A percentile compares a stretch with the other conserved stretches of the same genome.
phyloP scores from a whole-genome alignment of 2,329 filamentous ascomycete species.

The Trichoderma sp. region DNA sequence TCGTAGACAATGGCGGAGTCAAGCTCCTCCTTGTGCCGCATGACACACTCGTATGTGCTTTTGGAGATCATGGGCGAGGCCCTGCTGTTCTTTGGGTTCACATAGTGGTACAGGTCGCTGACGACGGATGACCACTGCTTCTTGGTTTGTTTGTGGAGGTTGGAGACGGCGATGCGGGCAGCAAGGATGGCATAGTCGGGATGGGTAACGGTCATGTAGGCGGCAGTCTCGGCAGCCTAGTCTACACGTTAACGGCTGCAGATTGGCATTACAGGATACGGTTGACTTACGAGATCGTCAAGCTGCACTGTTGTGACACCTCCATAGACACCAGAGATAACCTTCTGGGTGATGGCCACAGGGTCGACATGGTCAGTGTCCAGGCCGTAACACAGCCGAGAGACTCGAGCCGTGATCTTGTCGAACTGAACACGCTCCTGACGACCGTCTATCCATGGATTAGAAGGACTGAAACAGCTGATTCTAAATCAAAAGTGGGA shows the following conservation, averaged over 20 bases:
- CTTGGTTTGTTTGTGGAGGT: slow-evolving; percentile 99
- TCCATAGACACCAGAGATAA: slow-evolving; percentile 98
- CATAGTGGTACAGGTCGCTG: slow-evolving; percentile 88
- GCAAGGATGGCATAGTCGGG: slow-evolving; percentile 98
- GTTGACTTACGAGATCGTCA: slow-evolving; percentile 79
- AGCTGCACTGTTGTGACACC: slow-evolving; percentile 95
- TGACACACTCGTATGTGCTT: slow-evolving; percentile 85
- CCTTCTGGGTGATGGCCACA: slow-evolving; percentile 97
- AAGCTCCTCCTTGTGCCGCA: slow-evolving; percentile 93
- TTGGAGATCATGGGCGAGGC: slow-evolving; percentile 92
- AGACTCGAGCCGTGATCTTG: slow-evolving; percentile 99
- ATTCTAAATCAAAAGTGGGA: slow-evolving; percentile 1
- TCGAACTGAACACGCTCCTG: slow-evolving; percentile 99
- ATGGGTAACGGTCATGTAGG: slow-evolving; percentile 99
- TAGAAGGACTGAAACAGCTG: slow-evolving; percentile 24
- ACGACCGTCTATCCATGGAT: slow-evolving; percentile 74
- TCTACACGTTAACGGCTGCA: slow-evolving; percentile 18
- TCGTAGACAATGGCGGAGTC: slow-evolving; percentile 99
- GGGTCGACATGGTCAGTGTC: slow-evolving; percentile 94
- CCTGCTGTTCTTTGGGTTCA: slow-evolving; percentile 87
- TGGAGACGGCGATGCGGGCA: slow-evolving; percentile 96
- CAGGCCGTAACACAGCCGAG: slow-evolving; percentile 93
- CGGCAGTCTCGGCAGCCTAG: slow-evolving; percentile 95
- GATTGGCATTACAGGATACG: neutral
- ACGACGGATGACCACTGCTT: slow-evolving; percentile 99